Percentiles rank a stretch among this genome's conserved stretches.
Conservation (phyloP, 768 basidiomycete genomes). For the Boletus rubroflammeus region DNA sequence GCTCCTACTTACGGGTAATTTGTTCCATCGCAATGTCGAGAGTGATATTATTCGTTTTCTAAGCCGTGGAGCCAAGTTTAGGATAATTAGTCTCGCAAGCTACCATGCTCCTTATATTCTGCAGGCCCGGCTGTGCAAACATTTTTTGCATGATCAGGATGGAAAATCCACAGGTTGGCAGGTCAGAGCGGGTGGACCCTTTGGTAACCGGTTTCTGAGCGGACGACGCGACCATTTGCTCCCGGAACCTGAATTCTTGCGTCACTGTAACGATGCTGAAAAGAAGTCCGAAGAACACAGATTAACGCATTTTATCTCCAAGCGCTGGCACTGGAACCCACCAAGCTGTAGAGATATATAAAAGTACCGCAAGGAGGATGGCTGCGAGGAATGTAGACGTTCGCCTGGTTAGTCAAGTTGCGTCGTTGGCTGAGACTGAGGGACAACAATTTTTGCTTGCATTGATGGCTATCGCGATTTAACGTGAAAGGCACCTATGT, state of each 20-base stretch:
- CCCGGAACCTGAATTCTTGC: neutral
- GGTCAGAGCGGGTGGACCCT: conserved; percentile 1
- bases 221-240: neutral
- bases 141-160: conserved; percentile 6
- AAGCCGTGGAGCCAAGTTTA: neutral
- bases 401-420: neutral
- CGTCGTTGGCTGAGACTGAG: neutral
- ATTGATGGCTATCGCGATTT: neutral
- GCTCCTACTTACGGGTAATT: conserved; percentile 8
- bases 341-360: conserved; percentile 23
- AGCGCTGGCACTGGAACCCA: conserved; percentile 12
- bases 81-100: neutral
- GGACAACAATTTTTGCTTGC: neutral
- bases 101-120: conserved; percentile 15
- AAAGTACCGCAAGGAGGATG: neutral
- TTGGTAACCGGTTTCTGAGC: conserved; percentile 2
- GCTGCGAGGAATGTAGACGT: neutral
- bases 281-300: neutral
- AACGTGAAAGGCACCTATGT: neutral
- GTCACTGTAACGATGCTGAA: neutral
- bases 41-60: neutral
- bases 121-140: conserved; percentile 7
- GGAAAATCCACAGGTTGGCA: conserved; percentile 25
- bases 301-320: neutral
- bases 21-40: conserved; percentile 4